A percentile compares a stretch with the other conserved stretches of the same genome.
These are phyloP conservation scores for Phytophthora pistaciae DNA, from an alignment of 352 stramenopile species.

Conservation along the genomic window DNA sequence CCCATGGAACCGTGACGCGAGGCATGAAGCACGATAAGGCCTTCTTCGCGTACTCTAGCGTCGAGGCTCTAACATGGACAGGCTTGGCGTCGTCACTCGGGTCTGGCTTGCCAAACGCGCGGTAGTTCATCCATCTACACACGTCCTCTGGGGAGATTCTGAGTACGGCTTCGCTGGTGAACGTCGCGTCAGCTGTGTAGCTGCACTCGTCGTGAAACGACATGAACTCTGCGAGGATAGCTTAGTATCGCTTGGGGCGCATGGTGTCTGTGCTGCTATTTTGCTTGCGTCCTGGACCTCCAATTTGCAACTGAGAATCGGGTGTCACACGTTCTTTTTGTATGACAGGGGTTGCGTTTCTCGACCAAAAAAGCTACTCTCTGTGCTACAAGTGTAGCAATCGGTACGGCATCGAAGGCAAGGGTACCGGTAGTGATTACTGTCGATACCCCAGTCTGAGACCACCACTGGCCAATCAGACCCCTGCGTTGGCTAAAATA, in stretches of 20 bases:
- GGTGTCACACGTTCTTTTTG: not conserved
- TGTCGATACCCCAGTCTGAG: not conserved
- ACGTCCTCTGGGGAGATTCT: not conserved
- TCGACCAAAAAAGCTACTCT: not conserved
- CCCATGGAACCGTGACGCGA: not conserved
- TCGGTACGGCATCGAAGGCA: not conserved
- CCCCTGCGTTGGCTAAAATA: too few species aligned
- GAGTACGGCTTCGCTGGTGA: not conserved
- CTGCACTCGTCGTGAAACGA: not conserved
- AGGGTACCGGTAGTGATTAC: not conserved
- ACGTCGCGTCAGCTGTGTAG: not conserved
- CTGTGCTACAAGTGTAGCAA: not conserved
- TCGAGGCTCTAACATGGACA: not conserved
- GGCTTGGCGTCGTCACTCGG: conserved; percentile 3
- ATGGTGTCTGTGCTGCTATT: not conserved
- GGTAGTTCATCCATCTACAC: not conserved
- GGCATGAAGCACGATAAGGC: conserved; percentile 22
- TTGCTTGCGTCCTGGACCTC: not conserved
- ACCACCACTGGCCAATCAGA: too few species aligned
- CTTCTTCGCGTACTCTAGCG: conserved; percentile 17
- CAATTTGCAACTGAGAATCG: not conserved
- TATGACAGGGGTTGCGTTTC: not conserved
- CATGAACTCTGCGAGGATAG: not conserved
- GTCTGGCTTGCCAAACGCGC: not conserved
- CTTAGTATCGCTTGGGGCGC: not conserved